Evolutionary conservation across 768 basidiomycete species (phyloP).

Genomic region (Calocybe indica): DNA sequence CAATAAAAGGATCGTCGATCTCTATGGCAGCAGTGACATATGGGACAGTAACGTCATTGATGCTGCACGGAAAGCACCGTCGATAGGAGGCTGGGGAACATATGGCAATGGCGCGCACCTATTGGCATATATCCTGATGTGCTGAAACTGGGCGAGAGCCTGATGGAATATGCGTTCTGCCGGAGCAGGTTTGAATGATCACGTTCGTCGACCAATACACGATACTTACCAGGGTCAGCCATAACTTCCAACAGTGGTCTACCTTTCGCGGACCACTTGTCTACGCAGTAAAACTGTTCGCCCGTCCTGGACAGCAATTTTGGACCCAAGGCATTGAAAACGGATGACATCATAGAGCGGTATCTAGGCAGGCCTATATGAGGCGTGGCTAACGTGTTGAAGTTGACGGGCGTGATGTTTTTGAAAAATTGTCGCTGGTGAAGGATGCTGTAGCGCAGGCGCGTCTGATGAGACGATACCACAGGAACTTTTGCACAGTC

Average conservation of each 20-base stretch:
- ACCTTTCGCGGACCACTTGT: constrained; percentile 67
- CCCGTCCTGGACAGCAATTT: constrained; percentile 74
- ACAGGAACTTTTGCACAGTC: neutral
- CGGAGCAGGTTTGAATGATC: neutral
- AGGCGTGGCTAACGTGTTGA: constrained; percentile 80
- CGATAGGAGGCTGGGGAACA: neutral
- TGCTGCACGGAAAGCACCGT: constrained; percentile 22
- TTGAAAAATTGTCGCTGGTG: constrained; percentile 69
- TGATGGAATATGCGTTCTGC: constrained; percentile 73
- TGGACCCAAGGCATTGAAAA: constrained; percentile 55
- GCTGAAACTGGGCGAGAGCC: constrained; percentile 58
- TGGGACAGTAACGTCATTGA: constrained; percentile 78
- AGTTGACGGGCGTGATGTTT: constrained; percentile 66
- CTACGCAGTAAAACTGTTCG: constrained; percentile 68
- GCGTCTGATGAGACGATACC: neutral
- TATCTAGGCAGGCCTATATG: constrained; percentile 72
- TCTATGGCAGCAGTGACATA: constrained; percentile 77
- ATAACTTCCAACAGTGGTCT: constrained; percentile 68
- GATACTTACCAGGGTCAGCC: constrained; percentile 66
- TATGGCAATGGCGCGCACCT: constrained; percentile 23
- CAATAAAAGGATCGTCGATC: constrained; percentile 56
- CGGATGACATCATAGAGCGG: constrained; percentile 48
- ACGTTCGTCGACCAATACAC: neutral
- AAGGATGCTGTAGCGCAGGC: constrained; percentile 41
- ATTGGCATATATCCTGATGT: constrained; percentile 78